Percentiles rank a stretch among this genome's conserved stretches.
Evolutionary conservation across 2,329 filamentous ascomycete species (phyloP).

Genomic region (Cordyceps cateniannulata): DNA sequence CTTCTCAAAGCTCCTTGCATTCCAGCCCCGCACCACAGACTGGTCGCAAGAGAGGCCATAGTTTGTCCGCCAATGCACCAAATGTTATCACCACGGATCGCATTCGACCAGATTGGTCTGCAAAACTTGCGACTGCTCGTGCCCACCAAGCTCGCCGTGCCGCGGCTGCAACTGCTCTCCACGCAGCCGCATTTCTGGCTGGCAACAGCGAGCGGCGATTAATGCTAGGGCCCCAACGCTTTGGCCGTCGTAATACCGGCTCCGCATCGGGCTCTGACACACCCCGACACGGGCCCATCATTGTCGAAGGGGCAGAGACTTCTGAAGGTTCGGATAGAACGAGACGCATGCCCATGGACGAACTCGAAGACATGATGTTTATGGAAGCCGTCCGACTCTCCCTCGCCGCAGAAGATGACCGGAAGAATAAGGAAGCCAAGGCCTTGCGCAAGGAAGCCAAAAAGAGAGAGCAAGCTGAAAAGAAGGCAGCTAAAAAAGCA

Average conservation of each 20-base stretch:
- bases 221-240: slow-evolving; percentile 40
- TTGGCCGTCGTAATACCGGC: slow-evolving; percentile 49
- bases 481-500: slow-evolving; percentile 66
- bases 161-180: slow-evolving; percentile 86
- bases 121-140: slow-evolving; percentile 78
- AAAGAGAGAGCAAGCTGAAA: slow-evolving; percentile 76
- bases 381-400: slow-evolving; percentile 91
- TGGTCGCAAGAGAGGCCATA: slow-evolving; percentile 45
- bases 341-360: slow-evolving; percentile 59
- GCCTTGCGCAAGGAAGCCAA: slow-evolving; percentile 66
- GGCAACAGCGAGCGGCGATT: slow-evolving; percentile 52
- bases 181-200: slow-evolving; percentile 91
- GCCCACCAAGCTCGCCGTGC: slow-evolving; percentile 80
- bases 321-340: slow-evolving; percentile 21
- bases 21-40: slow-evolving; percentile 38
- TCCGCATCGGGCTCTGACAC: slow-evolving; percentile 14
- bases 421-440: slow-evolving; percentile 67
- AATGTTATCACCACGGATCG: slow-evolving; percentile 88
- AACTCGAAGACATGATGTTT: slow-evolving; percentile 97
- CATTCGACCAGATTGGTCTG: slow-evolving; percentile 89
- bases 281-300: slow-evolving; percentile 19
- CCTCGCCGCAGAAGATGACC: slow-evolving; percentile 86
- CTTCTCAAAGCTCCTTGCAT: slow-evolving; percentile 74
- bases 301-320: slow-evolving; percentile 18
- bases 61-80: slow-evolving; percentile 73